Conservation (phyloP, 1,139 yeast genomes). For the Pichia norvegensis region DNA sequence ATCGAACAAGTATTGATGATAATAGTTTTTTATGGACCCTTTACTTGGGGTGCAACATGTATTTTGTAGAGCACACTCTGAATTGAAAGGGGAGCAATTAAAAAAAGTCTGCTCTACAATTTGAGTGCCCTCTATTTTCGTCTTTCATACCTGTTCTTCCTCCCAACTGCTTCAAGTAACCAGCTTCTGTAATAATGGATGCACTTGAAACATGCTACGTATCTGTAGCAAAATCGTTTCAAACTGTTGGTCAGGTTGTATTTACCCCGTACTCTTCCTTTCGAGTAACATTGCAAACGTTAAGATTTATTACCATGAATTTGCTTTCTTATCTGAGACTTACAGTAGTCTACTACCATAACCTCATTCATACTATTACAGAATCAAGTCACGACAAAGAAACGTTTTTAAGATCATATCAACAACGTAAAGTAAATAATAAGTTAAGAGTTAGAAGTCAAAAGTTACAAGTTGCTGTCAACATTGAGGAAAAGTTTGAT, state of each 20-base stretch:
- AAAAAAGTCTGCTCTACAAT: neutral
- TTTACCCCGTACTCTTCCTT: slow-evolving; percentile 20
- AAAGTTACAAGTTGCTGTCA: slow-evolving; percentile 16
- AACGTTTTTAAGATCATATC: slow-evolving; percentile 17
- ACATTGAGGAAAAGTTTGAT: slow-evolving; percentile 17
- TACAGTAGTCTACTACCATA: slow-evolving; percentile 18
- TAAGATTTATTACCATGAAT: slow-evolving; percentile 14
- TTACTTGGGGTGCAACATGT: neutral
- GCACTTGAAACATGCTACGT: slow-evolving; percentile 11
- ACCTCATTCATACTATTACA: slow-evolving; percentile 18
- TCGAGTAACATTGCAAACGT: slow-evolving; percentile 18
- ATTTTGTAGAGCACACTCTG: neutral
- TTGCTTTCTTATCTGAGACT: slow-evolving; percentile 15
- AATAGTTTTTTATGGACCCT: neutral
- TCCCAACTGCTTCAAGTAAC: neutral
- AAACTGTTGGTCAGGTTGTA: slow-evolving; percentile 15
- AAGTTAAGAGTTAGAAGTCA: slow-evolving; percentile 15
- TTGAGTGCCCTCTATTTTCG: neutral
- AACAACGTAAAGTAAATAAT: slow-evolving; percentile 18
- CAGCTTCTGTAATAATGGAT: slow-evolving; percentile 3
- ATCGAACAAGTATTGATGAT: neutral
- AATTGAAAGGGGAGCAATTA: neutral
- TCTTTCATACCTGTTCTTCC: neutral
- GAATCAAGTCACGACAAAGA: slow-evolving; percentile 18
- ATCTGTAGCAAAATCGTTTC: slow-evolving; percentile 2